Evolutionary conservation across 371 early-diverging fungal species (phyloP).

Genomic region (Apophysomyces sp.): DNA sequence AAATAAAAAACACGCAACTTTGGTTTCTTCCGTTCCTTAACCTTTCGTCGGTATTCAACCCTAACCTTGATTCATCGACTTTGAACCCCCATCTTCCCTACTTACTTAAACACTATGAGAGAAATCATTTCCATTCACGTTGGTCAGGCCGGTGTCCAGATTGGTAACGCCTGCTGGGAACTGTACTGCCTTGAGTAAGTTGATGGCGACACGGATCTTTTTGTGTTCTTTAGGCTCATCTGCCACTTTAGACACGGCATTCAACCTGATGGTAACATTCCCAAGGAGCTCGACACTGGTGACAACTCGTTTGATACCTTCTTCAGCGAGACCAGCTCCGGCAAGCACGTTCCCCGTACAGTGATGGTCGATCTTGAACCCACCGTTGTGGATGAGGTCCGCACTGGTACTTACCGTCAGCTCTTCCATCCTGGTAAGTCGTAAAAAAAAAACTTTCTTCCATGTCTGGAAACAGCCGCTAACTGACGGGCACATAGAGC

Average conservation of each 20-base stretch:
- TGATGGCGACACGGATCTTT: neutral
- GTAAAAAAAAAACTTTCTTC: conserved; percentile 40
- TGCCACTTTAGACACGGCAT: conserved; percentile 96
- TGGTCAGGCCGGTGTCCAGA: conserved; percentile 98
- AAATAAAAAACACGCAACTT: neutral
- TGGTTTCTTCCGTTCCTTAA: neutral
- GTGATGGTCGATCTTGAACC: conserved; percentile 99
- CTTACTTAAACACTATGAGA: conserved; percentile 73
- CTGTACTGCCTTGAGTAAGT: conserved; percentile 82
- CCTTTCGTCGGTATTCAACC: conserved; percentile 15
- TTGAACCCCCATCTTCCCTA: conserved; percentile 6
- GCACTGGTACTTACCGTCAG: conserved; percentile 93
- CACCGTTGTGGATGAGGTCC: conserved; percentile 97
- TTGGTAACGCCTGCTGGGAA: conserved; percentile 99
- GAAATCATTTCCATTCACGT: conserved; percentile 98
- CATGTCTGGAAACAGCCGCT: conserved; percentile 85
- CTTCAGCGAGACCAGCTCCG: conserved; percentile 95
- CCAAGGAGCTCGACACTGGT: conserved; percentile 43
- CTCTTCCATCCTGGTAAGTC: conserved; percentile 95
- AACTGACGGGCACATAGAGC: too few relatives aligned
- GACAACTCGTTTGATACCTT: conserved; percentile 75
- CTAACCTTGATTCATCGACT: conserved; percentile 14
- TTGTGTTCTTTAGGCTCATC: conserved; percentile 40
- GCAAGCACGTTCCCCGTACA: conserved; percentile 99
- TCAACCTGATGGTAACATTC: conserved; percentile 92